Evolutionary conservation across 306 rosid genomes (phyloP), one percentile per base, ranked within the genome.

Genomic region (Lathyrus aphaca): DNA sequence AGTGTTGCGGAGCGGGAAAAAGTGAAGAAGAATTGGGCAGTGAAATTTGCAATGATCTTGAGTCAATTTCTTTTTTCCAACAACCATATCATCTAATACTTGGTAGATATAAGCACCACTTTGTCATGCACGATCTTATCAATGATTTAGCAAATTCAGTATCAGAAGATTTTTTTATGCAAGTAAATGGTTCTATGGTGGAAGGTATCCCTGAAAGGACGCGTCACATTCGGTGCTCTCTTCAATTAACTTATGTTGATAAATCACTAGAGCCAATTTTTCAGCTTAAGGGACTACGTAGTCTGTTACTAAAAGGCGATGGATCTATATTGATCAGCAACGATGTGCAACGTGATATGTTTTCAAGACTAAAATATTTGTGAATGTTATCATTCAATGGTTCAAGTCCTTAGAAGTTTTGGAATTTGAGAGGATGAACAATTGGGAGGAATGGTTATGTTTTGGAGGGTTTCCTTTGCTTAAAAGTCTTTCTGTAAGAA

Each of bases 51-150:
- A 10, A 5, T 32, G 83, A 81, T 27, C 72, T 86, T 6, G 68
- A 69, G 42, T 73, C 80, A 6, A 81, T 86, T 58, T 83, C 84
- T 8, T 79, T 86, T 59, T 74, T 74, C 11, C 85, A 81, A 23
- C 25, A 23, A 23, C 25, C 25, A 23, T 23, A 23, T 23, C 25
- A 23, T 23, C 25, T 23, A 23, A 23, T 23, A 1, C 25, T 23
- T 23, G 25, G 25, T 23, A 23, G 25, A 23, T 23, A 23, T 23
- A 23, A 23, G 25, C 25, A 23, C 25, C 25, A 23, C 25, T 23
- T 32, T 32, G 8, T 5, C 38, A 32, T 86, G 86, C 87, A 86
- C 40, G 80, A 76, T 72, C 79, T 83, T 62, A 58, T 86, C 14
- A 76, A 67, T 70, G 88, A 86, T 16, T 59, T 86, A 45, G 81